These are phyloP conservation scores for Omphalotus olearius DNA, from an alignment of 1,284 basidiomycete species.

Conservation along the genomic window DNA sequence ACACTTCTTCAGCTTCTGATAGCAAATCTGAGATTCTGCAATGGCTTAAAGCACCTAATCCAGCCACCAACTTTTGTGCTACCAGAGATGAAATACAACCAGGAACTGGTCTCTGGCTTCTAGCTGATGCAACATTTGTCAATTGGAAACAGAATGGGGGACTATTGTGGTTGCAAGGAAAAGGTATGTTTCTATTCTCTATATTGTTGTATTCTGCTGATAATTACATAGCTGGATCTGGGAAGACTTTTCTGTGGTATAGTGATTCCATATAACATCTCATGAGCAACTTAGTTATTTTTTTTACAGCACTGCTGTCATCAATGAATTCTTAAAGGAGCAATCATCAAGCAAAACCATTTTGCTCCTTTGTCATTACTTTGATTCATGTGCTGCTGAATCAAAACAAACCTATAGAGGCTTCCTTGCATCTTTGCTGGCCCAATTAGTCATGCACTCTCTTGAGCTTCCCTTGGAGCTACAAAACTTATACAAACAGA, in stretches of 20 bases:
- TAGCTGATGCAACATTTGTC: not conserved
- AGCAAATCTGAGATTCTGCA: not conserved
- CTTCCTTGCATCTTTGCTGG: too few species aligned
- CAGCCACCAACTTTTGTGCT: not conserved
- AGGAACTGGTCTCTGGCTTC: not conserved
- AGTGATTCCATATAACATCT: too few species aligned
- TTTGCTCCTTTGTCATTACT: too few species aligned
- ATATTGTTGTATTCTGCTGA: not conserved
- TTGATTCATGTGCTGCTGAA: too few species aligned
- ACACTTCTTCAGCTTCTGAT: not conserved
- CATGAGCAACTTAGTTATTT: too few species aligned
- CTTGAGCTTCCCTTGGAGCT: too few species aligned
- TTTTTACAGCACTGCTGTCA: too few species aligned
- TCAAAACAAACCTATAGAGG: too few species aligned
- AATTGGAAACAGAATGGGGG: not conserved
- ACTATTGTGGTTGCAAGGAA: not conserved
- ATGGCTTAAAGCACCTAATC: not conserved
- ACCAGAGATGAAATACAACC: not conserved
- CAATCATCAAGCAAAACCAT: too few species aligned
- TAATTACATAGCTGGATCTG: not conserved
- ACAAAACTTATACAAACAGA: too few species aligned
- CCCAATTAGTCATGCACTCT: too few species aligned
- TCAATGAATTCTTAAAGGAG: too few species aligned
- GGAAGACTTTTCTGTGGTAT: not conserved
- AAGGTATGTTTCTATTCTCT: not conserved